Evolutionary conservation across 495 filamentous ascomycete species (phyloP).

Genomic region (Bacidia gigantensis): DNA sequence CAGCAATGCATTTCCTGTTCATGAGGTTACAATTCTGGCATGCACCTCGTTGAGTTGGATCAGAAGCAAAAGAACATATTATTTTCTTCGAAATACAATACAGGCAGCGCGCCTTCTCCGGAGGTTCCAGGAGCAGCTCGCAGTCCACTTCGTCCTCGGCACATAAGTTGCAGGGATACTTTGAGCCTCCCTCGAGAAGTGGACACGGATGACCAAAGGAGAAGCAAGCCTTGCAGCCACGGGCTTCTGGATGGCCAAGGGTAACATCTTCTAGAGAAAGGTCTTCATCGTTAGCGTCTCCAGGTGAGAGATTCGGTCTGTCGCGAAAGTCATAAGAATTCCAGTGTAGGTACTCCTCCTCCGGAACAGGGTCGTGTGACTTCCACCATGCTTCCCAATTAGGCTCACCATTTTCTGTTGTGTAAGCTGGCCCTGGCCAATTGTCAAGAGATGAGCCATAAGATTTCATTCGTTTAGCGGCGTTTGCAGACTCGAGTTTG

Average conservation of each 20-base stretch:
- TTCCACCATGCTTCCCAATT: conserved; percentile 5
- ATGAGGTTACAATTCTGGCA: conserved; percentile 9
- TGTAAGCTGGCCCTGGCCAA: conserved; percentile 5
- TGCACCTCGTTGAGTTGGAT: not conserved
- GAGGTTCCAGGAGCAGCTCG: conserved; percentile 13
- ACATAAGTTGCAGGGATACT: conserved; percentile 14
- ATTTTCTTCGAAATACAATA: conserved; percentile 7
- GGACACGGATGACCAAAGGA: conserved; percentile 9
- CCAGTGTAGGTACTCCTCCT: not conserved
- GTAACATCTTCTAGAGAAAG: conserved; percentile 11
- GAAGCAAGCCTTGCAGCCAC: conserved; percentile 16
- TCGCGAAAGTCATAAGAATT: conserved; percentile 1
- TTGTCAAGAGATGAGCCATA: conserved; percentile 10
- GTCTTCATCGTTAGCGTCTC: conserved; percentile 2
- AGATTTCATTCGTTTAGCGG: not conserved
- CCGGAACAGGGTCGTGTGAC: not conserved
- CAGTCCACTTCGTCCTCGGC: conserved; percentile 11
- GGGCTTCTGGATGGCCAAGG: conserved; percentile 14
- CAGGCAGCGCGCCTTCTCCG: conserved; percentile 8
- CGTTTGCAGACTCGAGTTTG: conserved; percentile 7
- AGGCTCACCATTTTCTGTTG: not conserved
- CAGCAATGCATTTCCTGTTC: conserved; percentile 12
- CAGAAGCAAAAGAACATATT: not conserved
- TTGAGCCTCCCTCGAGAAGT: conserved; percentile 14
- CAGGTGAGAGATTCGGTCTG: not conserved